Evolutionary conservation across 805 yeast species (phyloP), one percentile per base, ranked within the genome.

Genomic region (Cyberlindnera maclurae): DNA sequence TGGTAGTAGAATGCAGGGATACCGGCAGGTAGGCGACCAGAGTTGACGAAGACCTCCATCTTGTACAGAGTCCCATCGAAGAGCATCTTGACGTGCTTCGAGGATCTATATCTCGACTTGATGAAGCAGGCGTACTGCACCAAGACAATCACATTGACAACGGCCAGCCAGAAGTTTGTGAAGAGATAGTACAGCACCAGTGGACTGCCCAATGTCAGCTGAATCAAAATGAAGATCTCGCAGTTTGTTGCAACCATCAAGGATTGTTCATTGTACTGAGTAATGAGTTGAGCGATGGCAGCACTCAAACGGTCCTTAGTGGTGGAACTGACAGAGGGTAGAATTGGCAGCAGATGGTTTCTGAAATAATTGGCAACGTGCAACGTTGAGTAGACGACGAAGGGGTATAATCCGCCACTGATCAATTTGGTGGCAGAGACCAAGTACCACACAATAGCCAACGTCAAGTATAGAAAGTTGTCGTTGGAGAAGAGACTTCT

Each of bases 291-390:
- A 6, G 51, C 48, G 31, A 69, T 63, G 4, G 43, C 29, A 5
- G 46, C 40, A 54, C 64, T 50, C 44, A 52, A 31, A 47, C 55
- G 41, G 57, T 26, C 58, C 41, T 51, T 59, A 31, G 37, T 47
- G 18, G 38, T 49, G 26, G 39, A 48, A 37, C 45, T 29, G 15
- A 51, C 31, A 4, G 52, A 31, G 3, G 81, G 77, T 33, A 68
- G 51, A 34, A 66, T 61, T 38, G 82, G 81, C 41, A 80, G 62
- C 42, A 81, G 54, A 48, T 66, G 65, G 36, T 70, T 68, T 52
- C 73, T 77, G 49, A 72, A 59, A 58, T 80, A 82, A 31, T 72
- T 69, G 51, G 79, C 64, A 5, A 75, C 71, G 60, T 82, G 88
- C 68, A 80, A 81, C 3, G 72, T 43, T 5, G 86, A 77, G 58